Percentiles rank a stretch among this genome's conserved stretches.
phyloP scores from a whole-genome alignment of 2,329 filamentous ascomycete genomes.

The Fusarium brevicatenulatum region DNA sequence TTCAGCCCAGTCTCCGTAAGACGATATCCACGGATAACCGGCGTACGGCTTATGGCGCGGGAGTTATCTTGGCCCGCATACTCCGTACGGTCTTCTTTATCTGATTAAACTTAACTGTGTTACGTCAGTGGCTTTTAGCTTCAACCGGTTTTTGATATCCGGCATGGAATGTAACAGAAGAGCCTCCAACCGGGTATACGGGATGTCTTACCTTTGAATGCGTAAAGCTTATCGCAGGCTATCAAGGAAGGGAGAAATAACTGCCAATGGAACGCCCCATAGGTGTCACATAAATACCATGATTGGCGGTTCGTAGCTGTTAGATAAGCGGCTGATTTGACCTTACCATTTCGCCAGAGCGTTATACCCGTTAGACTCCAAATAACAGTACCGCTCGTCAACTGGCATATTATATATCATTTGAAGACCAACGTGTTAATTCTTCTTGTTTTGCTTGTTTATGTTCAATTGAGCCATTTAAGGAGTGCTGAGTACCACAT shows the following conservation, averaged over 20 bases:
- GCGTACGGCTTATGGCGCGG: not conserved
- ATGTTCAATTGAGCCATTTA: too few relatives aligned
- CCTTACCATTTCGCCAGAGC: not conserved
- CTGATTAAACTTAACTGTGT: accelerated
- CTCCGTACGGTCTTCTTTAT: not conserved
- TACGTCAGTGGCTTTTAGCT: not conserved
- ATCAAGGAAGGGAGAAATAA: not conserved
- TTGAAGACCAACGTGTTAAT: too few relatives aligned
- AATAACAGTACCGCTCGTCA: too few relatives aligned
- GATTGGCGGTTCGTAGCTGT: not conserved
- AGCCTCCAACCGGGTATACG: accelerated
- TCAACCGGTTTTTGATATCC: accelerated
- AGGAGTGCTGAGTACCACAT: too few relatives aligned
- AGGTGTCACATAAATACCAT: not conserved
- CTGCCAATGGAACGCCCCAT: not conserved
- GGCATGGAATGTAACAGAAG: not conserved
- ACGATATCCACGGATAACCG: not conserved
- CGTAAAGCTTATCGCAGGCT: not conserved
- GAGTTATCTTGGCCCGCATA: not conserved
- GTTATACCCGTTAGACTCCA: not conserved
- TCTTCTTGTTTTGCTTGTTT: too few relatives aligned
- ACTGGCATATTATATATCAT: too few relatives aligned
- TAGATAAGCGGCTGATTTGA: not conserved
- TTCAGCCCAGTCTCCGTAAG: accelerated
- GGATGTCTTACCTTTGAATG: not conserved